These are phyloP conservation scores for Epichloe baconii DNA, from an alignment of 2,329 filamentous ascomycete genomes.

Conservation along the genomic window DNA sequence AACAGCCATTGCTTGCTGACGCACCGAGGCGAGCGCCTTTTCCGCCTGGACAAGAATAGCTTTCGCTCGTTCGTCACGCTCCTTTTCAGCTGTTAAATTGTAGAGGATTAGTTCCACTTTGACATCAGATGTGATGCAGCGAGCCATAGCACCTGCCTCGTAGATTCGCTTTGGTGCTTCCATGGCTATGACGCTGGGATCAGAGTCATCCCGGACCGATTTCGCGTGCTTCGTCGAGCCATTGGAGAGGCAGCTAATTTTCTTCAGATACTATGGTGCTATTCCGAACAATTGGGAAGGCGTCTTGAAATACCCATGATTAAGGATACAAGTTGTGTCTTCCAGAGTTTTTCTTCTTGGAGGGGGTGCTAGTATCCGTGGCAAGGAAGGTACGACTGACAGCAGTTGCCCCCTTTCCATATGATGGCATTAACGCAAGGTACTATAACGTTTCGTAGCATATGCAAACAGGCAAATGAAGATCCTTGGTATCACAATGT, in stretches of 20 bases:
- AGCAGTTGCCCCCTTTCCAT: background rate
- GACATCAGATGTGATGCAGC: background rate
- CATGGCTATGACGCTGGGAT: conserved; percentile 12
- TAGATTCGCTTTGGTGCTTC: conserved; percentile 16
- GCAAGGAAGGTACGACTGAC: background rate
- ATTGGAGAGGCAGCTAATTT: background rate
- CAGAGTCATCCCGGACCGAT: conserved; percentile 10
- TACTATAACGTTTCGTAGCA: background rate
- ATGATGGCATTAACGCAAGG: background rate
- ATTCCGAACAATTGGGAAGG: background rate
- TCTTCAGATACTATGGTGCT: background rate
- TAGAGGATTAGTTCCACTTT: background rate
- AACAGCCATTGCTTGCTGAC: conserved; percentile 10
- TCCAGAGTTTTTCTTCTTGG: too few species aligned
- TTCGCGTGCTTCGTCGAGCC: conserved; percentile 9
- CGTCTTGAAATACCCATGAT: too few species aligned
- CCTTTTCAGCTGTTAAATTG: conserved; percentile 16
- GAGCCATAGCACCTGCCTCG: conserved; percentile 9
- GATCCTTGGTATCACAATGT: conserved; percentile 4
- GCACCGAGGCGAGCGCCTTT: conserved; percentile 14
- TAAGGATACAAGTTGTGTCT: too few species aligned
- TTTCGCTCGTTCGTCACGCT: conserved; percentile 16
- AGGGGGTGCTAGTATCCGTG: background rate
- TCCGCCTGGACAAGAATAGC: conserved; percentile 12
- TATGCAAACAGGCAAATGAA: background rate